Evolutionary conservation across 129 eudicot genomes (phyloP), one percentile per base, ranked within the genome.

Genomic region (Scalesia atractyloides): DNA sequence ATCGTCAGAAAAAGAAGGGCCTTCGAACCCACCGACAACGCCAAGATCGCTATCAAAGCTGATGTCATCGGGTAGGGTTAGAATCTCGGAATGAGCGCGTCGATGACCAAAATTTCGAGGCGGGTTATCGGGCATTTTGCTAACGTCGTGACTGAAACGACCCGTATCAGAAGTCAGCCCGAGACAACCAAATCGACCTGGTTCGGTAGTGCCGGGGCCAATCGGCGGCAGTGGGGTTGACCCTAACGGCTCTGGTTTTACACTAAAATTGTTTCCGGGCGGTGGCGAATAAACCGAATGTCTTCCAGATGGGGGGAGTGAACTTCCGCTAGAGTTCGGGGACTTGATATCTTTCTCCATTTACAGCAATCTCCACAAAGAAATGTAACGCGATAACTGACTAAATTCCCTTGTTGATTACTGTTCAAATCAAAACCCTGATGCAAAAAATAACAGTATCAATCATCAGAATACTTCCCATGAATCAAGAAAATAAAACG

Each of bases 31-130:
- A 44, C 97, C 93, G 18, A 92, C 95, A n/a, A 92, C 87, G 44
- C 96, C 96, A 61, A 92, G 91, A 82, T 92, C 98, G 53, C 95
- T 84, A 74, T 92, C 98, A 43, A 92, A 92, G 86, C 95, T 89
- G 48, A 92, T 78, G 47, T 92, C 98, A 76, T 92, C 96, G 0
- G 96, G 98, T 24, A 89, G 84, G 22, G 96, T 89, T 10, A 89
- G 86, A 72, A 92, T 87, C 64, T 92, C 98, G 0, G 98, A 92
- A 59, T 92, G 96, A 17, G 98, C 96, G 4, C 98, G 89, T 70
- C 98, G 80, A 75, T 92, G 98, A 2, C 96, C 95, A 65, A 82
- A 24, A 68, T 73, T 87, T 84, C 81, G 87, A 0, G 90, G 92
- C 24, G 98, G 98, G 76, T 87, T 92, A 54, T 92, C 98, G 18